Conservation (phyloP, 2,329 filamentous ascomycete species). For the Hypomyces perniciosus region DNA sequence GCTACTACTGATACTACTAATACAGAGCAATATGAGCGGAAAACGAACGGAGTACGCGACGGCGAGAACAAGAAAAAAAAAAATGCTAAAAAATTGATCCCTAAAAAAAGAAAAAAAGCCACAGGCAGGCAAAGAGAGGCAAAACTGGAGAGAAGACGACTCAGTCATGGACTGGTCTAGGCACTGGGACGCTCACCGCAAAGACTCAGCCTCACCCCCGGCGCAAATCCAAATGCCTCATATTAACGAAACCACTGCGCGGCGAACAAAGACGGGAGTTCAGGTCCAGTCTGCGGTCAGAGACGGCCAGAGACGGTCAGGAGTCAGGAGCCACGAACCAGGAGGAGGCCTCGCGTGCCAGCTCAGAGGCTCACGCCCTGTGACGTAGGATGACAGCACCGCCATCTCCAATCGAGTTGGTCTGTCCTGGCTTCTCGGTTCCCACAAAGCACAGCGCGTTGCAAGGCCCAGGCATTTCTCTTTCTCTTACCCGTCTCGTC, state of each 20-base stretch:
- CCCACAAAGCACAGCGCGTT: too few species aligned
- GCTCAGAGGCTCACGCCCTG: background rate
- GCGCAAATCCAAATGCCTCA: conserved; percentile 13
- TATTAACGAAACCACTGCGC: background rate
- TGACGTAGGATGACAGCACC: conserved; percentile 12
- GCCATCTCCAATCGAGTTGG: too few species aligned
- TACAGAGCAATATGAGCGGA: too few species aligned
- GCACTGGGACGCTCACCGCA: conserved; percentile 9
- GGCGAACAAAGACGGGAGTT: background rate
- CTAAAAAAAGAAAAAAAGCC: background rate
- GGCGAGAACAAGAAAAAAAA: background rate
- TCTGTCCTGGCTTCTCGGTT: too few species aligned
- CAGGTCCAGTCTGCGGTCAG: too few species aligned
- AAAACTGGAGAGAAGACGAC: too few species aligned
- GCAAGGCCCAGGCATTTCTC: too few species aligned
- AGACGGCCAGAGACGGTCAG: too few species aligned
- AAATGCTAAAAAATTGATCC: background rate
- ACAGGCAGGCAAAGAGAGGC: background rate
- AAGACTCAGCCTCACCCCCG: conserved; percentile 9
- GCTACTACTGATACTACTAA: too few species aligned
- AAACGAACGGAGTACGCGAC: too few species aligned
- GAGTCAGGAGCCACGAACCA: too few species aligned
- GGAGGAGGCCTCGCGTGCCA: too few species aligned
- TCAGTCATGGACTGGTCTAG: conserved; percentile 5
- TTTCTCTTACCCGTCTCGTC: background rate